Base-by-base conservation (phyloP, 2,329 filamentous ascomycete genomes). In the Cercospora sojina region DNA sequence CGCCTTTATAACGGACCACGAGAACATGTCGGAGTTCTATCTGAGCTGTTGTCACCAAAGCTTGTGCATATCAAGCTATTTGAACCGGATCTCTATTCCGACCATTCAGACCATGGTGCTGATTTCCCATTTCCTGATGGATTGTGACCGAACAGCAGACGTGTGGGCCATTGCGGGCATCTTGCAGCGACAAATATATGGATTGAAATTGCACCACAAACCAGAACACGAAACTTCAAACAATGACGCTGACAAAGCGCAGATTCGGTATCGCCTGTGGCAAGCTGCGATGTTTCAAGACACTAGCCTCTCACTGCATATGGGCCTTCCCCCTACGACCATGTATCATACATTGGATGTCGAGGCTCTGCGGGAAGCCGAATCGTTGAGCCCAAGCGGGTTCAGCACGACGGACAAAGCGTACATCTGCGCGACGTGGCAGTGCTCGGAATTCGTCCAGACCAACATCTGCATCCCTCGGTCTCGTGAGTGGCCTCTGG, bases 91-190 rank as follows among this genome's bases (percentile, higher is more conserved):
- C 32, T 57, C 49, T 41, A 38, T 25, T 12, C 23, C 35, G 27
- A 90, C 90, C 1, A 87, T 93, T 23, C 90, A 92, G 77, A 87
- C 91, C 57, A 93, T 93, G 90, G 88, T 93, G 0, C 78, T 93
- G 20, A 87, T 93, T 64, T 88, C 12, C 35, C 35, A 38, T 38
- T 38, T 38, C 35, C 35, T 38, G 35, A 16, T 38, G 35, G 35
- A 13, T 6, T 38, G 35, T 38, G 35, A 38, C 13, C 35, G 35
- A 38, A n/a, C n/a, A 38, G n/a, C 35, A 16, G 35, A 38, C 13
- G 35, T 13, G 6, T 38, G 35, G 35, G n/a, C 35, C 35, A 38
- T 38, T 38, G 35, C 35, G 1, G 35, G 35, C 35, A 38, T 38
- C 35, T 16, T 38, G 35, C 35, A 38, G 13, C 35, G 35, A 13